Evolutionary conservation across 352 stramenopile genomes (phyloP).

Genomic region (Globisporangium lucens): DNA sequence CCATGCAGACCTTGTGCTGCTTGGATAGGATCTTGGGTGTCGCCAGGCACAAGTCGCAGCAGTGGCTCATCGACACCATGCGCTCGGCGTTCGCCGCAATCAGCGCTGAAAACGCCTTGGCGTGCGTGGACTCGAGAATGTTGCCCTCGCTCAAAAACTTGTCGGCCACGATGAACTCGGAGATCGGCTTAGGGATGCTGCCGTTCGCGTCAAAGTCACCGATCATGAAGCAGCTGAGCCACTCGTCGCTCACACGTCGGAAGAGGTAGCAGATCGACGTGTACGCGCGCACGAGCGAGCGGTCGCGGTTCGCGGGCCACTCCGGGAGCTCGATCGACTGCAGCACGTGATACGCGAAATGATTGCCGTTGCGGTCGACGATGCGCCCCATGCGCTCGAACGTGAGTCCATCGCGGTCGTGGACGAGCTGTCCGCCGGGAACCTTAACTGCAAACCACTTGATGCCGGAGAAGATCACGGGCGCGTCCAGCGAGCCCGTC

Average conservation of each 20-base stretch:
- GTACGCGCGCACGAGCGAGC: constrained; percentile 33
- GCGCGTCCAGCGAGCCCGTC: constrained; percentile 32
- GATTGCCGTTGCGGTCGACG: constrained; percentile 43
- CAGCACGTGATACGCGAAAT: constrained; percentile 59
- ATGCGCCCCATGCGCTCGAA: constrained; percentile 66
- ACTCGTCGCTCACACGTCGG: constrained; percentile 45
- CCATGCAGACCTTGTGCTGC: constrained; percentile 43
- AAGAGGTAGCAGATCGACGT: constrained; percentile 65
- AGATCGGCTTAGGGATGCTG: constrained; percentile 31
- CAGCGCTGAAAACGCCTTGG: constrained; percentile 52
- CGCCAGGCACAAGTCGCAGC: constrained; percentile 48
- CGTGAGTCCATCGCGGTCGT: constrained; percentile 50
- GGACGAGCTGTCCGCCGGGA: constrained; percentile 32
- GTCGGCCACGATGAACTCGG: constrained; percentile 41
- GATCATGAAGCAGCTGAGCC: constrained; percentile 56
- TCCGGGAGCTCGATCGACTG: constrained; percentile 62
- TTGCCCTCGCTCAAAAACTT: constrained; percentile 48
- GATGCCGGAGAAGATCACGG: constrained; percentile 58
- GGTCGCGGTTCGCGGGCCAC: constrained; percentile 32
- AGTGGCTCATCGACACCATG: constrained; percentile 27
- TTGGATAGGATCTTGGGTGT: constrained; percentile 32
- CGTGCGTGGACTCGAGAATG: constrained; percentile 38
- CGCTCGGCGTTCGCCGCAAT: constrained; percentile 38
- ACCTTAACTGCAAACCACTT: constrained; percentile 63
- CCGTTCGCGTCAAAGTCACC: constrained; percentile 43